Evolutionary conservation across 345 rosid species (phyloP).

Genomic region (Moricandia arvensis): DNA sequence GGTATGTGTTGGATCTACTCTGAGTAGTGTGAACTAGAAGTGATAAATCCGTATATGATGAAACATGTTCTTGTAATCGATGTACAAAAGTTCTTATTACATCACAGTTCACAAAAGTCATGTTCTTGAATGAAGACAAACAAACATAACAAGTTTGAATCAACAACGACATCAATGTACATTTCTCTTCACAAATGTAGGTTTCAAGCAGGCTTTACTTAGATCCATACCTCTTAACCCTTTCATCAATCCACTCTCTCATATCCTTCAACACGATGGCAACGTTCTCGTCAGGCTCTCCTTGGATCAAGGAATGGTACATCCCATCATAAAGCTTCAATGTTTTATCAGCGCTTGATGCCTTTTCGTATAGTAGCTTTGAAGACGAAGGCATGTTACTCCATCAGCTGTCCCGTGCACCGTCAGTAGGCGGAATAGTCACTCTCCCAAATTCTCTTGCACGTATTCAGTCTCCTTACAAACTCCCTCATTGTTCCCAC

Average conservation of each 20-base stretch:
- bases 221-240: slow-evolving; percentile 54
- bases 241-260: slow-evolving; percentile 90
- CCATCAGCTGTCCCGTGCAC: slow-evolving; percentile 82
- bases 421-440: slow-evolving; percentile 59
- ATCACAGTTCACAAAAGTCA: no score
- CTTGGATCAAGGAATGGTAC: slow-evolving; percentile 87
- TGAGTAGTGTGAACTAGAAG: no score
- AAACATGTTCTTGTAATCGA: no score
- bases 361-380: slow-evolving; percentile 70
- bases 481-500: slow-evolving; percentile 97
- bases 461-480: slow-evolving; percentile 62
- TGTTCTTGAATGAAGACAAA: no score
- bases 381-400: slow-evolving; percentile 70
- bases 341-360: slow-evolving; percentile 68
- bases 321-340: slow-evolving; percentile 81
- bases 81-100: no score
- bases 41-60: no score
- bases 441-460: slow-evolving; percentile 70
- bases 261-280: slow-evolving; percentile 70
- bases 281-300: slow-evolving; percentile 84
- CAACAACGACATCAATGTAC: no score
- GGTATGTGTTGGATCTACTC: no score
- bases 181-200: background rate
- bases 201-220: slow-evolving; percentile 26
- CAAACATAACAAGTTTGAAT: no score